Evolutionary conservation across 2,329 filamentous ascomycete genomes (phyloP).

Genomic region (Beauveria sp.): DNA sequence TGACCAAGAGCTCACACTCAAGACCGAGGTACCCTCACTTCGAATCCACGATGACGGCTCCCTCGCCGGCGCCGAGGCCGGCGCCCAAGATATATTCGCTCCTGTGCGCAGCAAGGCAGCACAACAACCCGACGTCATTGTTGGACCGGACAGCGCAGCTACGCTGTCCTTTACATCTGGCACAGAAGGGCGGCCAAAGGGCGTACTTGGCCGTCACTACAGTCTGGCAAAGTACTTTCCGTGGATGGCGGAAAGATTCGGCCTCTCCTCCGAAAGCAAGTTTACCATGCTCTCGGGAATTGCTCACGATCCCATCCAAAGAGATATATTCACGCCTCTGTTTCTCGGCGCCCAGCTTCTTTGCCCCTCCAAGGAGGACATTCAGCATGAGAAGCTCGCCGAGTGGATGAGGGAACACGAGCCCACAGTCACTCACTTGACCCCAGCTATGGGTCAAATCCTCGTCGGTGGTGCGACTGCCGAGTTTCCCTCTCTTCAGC

Average conservation of each 20-base stretch:
- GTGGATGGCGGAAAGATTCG: conserved; percentile 87
- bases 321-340: conserved; percentile 83
- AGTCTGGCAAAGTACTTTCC: conserved; percentile 78
- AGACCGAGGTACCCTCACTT: conserved; percentile 67
- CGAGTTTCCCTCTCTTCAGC: conserved; percentile 66
- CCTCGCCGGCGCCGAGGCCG: conserved; percentile 56
- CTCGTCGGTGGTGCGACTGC: conserved; percentile 76
- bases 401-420: conserved; percentile 79
- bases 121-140: conserved; percentile 61
- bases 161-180: conserved; percentile 71
- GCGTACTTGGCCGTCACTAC: conserved; percentile 82
- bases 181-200: conserved; percentile 73
- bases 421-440: conserved; percentile 79
- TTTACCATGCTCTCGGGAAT: conserved; percentile 78
- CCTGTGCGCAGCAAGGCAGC: conserved; percentile 25
- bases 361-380: conserved; percentile 73
- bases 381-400: conserved; percentile 74
- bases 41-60: conserved; percentile 63
- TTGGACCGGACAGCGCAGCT: conserved; percentile 78
- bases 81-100: conserved; percentile 32
- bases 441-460: conserved; percentile 94
- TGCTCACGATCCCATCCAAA: conserved; percentile 63
- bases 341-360: conserved; percentile 77
- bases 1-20: conserved; percentile 61
- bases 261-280: conserved; percentile 60